These are phyloP conservation scores for Penicillium digitatum DNA, from an alignment of 2,329 filamentous ascomycete genomes.

Conservation along the genomic window DNA sequence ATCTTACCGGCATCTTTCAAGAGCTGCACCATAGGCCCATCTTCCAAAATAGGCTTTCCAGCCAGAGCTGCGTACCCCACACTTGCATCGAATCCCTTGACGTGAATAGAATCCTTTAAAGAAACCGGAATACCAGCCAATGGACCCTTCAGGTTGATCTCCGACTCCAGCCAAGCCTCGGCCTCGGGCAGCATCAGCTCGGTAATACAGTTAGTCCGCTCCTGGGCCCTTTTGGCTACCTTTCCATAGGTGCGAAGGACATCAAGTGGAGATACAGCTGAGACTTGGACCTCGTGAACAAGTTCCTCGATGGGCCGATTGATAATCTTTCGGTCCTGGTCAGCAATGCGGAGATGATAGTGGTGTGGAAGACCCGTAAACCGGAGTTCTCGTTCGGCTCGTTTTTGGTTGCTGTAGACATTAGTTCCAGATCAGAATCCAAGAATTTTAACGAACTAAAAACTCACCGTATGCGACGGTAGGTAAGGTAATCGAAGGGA, in stretches of 20 bases:
- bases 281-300: constrained; percentile 72
- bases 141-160: constrained; percentile 71
- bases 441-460: background rate
- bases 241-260: constrained; percentile 85
- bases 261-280: constrained; percentile 61
- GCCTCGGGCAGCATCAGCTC: constrained; percentile 78
- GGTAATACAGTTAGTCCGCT: constrained; percentile 83
- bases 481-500: constrained; percentile 65
- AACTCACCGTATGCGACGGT: constrained; percentile 65
- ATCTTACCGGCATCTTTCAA: constrained; percentile 69
- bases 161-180: constrained; percentile 63
- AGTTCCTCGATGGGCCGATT: constrained; percentile 71
- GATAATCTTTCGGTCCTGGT: constrained; percentile 63
- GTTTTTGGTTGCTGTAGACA: constrained; percentile 66
- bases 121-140: constrained; percentile 83
- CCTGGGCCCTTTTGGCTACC: constrained; percentile 75
- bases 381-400: constrained; percentile 66
- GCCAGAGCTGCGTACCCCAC: constrained; percentile 75
- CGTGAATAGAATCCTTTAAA: constrained; percentile 72
- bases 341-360: constrained; percentile 64
- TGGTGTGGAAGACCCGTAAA: constrained; percentile 62
- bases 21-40: constrained; percentile 70
- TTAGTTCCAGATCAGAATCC: background rate
- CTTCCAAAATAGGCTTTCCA: constrained; percentile 60
- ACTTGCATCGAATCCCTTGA: constrained; percentile 76